Evolutionary conservation across 768 basidiomycete genomes (phyloP), one percentile per base, ranked within the genome.

Genomic region (Fistulinella prunicolor): DNA sequence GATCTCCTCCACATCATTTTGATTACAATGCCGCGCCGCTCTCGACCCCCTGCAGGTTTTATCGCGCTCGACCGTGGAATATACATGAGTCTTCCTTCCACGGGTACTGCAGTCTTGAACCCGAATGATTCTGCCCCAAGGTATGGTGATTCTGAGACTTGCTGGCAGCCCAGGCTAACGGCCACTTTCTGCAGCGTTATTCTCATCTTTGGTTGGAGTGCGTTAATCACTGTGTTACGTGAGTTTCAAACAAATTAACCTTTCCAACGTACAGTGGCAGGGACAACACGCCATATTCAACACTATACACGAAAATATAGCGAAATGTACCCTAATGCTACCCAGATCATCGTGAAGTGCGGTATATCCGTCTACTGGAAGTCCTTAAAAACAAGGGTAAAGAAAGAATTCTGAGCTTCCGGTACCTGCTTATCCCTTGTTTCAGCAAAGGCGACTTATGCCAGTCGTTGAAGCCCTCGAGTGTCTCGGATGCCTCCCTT

Each of bases 171-270:
- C n/a, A n/a, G n/a, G 9, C 17, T 50, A 20, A 62, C 34, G 8
- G 4, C 45, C 3, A 0, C 9, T 39, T 29, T 34, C 17, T 20
- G 7, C 37, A 64, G 63, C 10, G 51, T 67, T 9, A 67, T 64
- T 38, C 57, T 64, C 14, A 56, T 64, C 14, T 65, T 64, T 17
- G 65, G 63, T 20, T 64, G 65, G 63, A 60, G 63, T 64, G 34
- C 23, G 63, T 52, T 17, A 20, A 16, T 23, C 12, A 6, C 21
- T 12, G 14, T n/a, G 12, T 16, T 16, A 12, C 14, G 9, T 9
- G n/a, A 38, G 8, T 26, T 2, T 38, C 9, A 29, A 28, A n/a
- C 28, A n/a, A 38, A 49, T 2, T 42, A 24, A 53, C 22, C n/a
- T 1, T 29, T 23, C 29, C n/a, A 3, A 3, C 14, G 6, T 19